A percentile compares a stretch with the other conserved stretches of the same genome.
Evolutionary conservation across 1,284 basidiomycete species (phyloP).

Genomic region (Vanrija sp.): DNA sequence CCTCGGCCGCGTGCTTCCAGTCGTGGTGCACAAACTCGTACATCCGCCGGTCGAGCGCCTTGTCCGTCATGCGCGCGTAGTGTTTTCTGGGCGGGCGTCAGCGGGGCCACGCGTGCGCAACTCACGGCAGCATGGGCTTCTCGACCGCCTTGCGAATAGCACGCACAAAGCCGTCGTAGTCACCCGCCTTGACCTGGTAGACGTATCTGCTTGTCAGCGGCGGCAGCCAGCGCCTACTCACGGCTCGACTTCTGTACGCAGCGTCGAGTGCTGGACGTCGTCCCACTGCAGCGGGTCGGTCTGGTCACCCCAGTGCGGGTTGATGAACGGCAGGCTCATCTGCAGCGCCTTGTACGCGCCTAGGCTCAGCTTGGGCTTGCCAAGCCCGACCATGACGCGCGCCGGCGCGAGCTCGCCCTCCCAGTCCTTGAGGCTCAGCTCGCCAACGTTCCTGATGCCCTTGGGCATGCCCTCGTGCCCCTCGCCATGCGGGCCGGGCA

Average conservation of each 20-base stretch:
- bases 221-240: too few relatives aligned
- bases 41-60: slow-evolving; percentile 6
- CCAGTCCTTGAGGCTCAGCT: slow-evolving; percentile 7
- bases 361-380: slow-evolving; percentile 14
- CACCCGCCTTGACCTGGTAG: slow-evolving; percentile 9
- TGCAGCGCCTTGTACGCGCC: slow-evolving; percentile 14
- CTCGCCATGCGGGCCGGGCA: neutral
- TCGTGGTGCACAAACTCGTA: slow-evolving; percentile 8
- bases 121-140: slow-evolving; percentile 7
- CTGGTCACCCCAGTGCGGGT: neutral
- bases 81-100: neutral
- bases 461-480: neutral
- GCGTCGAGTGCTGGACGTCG: neutral
- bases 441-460: neutral
- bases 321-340: too few relatives aligned
- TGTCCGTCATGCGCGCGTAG: slow-evolving; percentile 1
- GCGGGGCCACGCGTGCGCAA: neutral
- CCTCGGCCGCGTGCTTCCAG: slow-evolving; percentile 11
- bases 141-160: slow-evolving; percentile 12
- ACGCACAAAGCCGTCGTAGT: slow-evolving; percentile 11
- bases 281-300: neutral
- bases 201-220: slow-evolving; percentile 1
- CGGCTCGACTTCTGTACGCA: neutral
- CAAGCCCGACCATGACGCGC: slow-evolving; percentile 13
- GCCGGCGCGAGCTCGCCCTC: neutral